Evolutionary conservation across 176 grass and related monocot species (phyloP).

Genomic region (Oryza meridionalis): DNA sequence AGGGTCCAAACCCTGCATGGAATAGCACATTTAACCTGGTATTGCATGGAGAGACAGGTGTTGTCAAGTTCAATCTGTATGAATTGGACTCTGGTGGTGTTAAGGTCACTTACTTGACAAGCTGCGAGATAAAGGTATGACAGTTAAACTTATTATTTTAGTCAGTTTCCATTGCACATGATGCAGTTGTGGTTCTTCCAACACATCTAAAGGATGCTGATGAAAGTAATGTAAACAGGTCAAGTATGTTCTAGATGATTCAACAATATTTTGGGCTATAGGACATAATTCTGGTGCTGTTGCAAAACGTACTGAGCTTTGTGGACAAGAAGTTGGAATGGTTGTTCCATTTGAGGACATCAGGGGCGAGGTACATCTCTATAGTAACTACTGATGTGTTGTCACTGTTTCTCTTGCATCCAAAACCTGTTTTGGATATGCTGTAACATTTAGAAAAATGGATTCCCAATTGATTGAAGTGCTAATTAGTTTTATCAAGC

Average conservation of each 20-base stretch:
- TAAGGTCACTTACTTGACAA: conserved; percentile 78
- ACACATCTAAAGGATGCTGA: conserved; percentile 28
- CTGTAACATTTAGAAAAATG: not conserved
- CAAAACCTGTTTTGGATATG: conserved; percentile 12
- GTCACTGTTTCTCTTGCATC: conserved; percentile 19
- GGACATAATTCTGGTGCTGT: conserved; percentile 75
- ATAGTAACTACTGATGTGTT: not conserved
- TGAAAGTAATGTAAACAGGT: conserved; percentile 58
- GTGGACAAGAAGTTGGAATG: conserved; percentile 89
- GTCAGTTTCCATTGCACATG: conserved; percentile 5
- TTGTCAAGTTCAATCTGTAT: conserved; percentile 92
- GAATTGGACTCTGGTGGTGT: conserved; percentile 80
- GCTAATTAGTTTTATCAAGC: conserved; percentile 13
- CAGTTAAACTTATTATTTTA: conserved; percentile 23
- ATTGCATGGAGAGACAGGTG: conserved; percentile 80
- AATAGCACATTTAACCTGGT: conserved; percentile 85
- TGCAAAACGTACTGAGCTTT: conserved; percentile 73
- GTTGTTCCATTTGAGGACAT: conserved; percentile 86
- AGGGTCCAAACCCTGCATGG: conserved; percentile 76
- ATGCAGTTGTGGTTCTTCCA: conserved; percentile 37
- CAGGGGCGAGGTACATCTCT: conserved; percentile 61
- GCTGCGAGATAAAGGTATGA: conserved; percentile 91
- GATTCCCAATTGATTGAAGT: not conserved
- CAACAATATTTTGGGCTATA: conserved; percentile 93
- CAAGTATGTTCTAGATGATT: conserved; percentile 90